A percentile compares a stretch with the other conserved stretches of the same genome.
These are phyloP conservation scores for Botrytis medusae DNA, from an alignment of 2,329 filamentous ascomycete genomes.

Conservation along the genomic window DNA sequence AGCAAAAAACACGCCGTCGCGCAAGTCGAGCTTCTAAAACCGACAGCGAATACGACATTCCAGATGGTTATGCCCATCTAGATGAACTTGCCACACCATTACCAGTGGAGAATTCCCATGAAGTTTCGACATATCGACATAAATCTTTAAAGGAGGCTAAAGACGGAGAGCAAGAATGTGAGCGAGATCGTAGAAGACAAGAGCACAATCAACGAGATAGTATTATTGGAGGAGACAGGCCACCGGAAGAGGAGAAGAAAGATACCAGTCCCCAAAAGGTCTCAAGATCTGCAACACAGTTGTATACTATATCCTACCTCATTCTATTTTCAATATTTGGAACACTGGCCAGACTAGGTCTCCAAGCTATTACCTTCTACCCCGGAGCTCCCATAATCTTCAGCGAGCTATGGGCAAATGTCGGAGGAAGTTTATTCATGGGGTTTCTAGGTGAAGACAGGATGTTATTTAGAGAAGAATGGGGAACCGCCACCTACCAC, in stretches of 20 bases:
- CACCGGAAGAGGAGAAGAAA: slow-evolving; percentile 22
- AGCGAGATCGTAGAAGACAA: slow-evolving; percentile 23
- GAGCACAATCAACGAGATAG: slow-evolving; percentile 17
- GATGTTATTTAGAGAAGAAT: slow-evolving; percentile 70
- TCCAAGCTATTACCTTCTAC: slow-evolving; percentile 78
- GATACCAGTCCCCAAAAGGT: slow-evolving; percentile 35
- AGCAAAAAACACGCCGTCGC: not conserved
- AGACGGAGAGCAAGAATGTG: slow-evolving; percentile 28
- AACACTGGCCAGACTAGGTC: slow-evolving; percentile 76
- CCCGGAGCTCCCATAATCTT: slow-evolving; percentile 73
- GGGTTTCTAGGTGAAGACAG: slow-evolving; percentile 82
- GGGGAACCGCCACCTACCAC: slow-evolving; percentile 51
- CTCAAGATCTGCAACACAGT: slow-evolving; percentile 54
- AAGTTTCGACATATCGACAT: slow-evolving; percentile 42
- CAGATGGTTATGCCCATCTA: slow-evolving; percentile 44
- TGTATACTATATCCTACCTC: slow-evolving; percentile 78
- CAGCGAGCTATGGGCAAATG: slow-evolving; percentile 82
- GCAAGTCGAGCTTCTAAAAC: slow-evolving; percentile 16
- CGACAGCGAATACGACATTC: slow-evolving; percentile 28
- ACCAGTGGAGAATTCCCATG: slow-evolving; percentile 47
- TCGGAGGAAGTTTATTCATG: slow-evolving; percentile 77
- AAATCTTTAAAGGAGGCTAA: slow-evolving; percentile 44
- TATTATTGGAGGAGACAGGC: slow-evolving; percentile 15
- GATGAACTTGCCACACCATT: slow-evolving; percentile 46
- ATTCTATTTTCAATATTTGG: slow-evolving; percentile 83